Percentiles rank a stretch among this genome's conserved stretches.
These are phyloP conservation scores for Metschnikowia shivogae DNA, from an alignment of 805 yeast genomes.

Conservation along the genomic window DNA sequence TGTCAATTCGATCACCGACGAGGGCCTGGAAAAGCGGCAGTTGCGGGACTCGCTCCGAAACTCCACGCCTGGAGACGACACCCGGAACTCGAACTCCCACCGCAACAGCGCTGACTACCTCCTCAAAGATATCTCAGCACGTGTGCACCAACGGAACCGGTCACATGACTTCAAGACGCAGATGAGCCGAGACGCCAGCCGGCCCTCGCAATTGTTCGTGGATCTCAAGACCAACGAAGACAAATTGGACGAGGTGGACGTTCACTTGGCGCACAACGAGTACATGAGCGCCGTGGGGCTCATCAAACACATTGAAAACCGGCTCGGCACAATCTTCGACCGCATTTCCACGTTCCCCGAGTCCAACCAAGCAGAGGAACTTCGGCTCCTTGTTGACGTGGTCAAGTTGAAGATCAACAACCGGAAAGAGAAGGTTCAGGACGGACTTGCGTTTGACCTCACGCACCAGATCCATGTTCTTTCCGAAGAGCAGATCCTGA, in stretches of 20 bases:
- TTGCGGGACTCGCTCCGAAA: constrained; percentile 45
- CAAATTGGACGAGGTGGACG: constrained; percentile 64
- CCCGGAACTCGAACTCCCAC: constrained; percentile 15
- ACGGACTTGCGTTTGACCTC: constrained; percentile 35
- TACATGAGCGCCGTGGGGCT: constrained; percentile 45
- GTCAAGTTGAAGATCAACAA: constrained; percentile 37
- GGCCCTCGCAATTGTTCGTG: constrained; percentile 31
- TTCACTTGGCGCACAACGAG: constrained; percentile 57
- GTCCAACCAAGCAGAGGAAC: constrained; percentile 21
- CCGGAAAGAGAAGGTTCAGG: constrained; percentile 35
- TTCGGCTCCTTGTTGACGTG: constrained; percentile 35
- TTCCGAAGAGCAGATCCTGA: constrained; percentile 27
- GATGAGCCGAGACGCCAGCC: constrained; percentile 7
- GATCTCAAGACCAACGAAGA: constrained; percentile 55
- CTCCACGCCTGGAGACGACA: constrained; percentile 19
- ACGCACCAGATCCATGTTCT: constrained; percentile 31
- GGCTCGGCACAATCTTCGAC: constrained; percentile 28
- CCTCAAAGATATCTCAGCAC: constrained; percentile 55
- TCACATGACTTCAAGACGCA: constrained; percentile 41
- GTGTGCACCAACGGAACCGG: constrained; percentile 58
- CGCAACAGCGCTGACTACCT: constrained; percentile 38
- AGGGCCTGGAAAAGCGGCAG: constrained; percentile 33
- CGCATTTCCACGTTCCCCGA: constrained; percentile 15
- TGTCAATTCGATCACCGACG: constrained; percentile 18
- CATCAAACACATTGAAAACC: constrained; percentile 34